Conservation (phyloP, 73 alveolate species). For the Symbiodinium pilosum region DNA sequence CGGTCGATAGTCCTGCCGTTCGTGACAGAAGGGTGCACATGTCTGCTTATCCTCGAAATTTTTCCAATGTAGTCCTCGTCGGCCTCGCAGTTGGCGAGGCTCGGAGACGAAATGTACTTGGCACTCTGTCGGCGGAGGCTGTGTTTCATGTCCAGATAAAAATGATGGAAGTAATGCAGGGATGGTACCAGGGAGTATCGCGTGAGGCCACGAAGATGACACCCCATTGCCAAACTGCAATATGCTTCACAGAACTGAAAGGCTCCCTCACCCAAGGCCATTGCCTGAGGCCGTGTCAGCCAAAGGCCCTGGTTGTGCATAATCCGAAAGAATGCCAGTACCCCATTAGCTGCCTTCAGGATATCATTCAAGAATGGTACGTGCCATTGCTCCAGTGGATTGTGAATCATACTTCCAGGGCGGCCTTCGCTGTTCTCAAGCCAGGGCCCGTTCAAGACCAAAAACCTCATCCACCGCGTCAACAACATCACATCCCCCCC, state of each 20-base stretch:
- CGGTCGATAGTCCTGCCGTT: background rate
- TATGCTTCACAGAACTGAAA: background rate
- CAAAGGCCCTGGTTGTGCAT: constrained; percentile 28
- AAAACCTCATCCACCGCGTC: constrained; percentile 7
- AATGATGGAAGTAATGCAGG: background rate
- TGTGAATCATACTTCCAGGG: background rate
- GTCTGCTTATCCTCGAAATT: background rate
- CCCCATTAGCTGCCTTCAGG: background rate
- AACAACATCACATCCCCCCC: constrained; percentile 39
- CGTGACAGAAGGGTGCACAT: background rate
- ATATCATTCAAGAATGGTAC: background rate
- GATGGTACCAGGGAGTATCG: constrained; percentile 14
- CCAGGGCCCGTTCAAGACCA: background rate
- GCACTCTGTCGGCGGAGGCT: background rate
- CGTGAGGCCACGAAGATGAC: background rate
- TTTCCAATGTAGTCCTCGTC: constrained; percentile 63
- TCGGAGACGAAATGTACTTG: background rate
- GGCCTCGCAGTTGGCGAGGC: background rate
- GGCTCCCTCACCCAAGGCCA: background rate
- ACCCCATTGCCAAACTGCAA: background rate
- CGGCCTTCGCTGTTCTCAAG: background rate
- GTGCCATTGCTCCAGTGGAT: background rate
- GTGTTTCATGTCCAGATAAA: background rate
- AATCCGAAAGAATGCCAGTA: background rate
- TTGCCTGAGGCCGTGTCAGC: background rate